Conservation (phyloP, 1,284 basidiomycete genomes). For the Leccinum subrobustum region DNA sequence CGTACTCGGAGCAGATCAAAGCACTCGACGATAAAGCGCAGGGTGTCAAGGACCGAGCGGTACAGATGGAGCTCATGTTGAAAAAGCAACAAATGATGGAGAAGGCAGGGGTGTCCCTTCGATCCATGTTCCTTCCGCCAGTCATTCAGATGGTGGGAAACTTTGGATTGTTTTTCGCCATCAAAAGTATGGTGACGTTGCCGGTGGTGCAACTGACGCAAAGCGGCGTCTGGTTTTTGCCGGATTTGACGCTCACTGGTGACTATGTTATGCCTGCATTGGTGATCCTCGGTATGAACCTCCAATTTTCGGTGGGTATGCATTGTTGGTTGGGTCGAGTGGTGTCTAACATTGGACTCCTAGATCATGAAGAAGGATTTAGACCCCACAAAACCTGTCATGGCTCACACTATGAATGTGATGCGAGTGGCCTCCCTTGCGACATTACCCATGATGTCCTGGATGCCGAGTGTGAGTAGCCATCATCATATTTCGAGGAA, state of each 20-base stretch:
- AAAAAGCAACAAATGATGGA: conserved; percentile 65
- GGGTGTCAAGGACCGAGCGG: conserved; percentile 37
- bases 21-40: conserved; percentile 51
- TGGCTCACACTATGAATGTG: conserved; percentile 72
- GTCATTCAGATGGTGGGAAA: conserved; percentile 79
- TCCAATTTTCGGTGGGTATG: conserved; percentile 65
- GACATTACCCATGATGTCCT: conserved; percentile 60
- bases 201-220: conserved; percentile 74
- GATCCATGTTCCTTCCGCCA: conserved; percentile 57
- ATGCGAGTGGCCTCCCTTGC: conserved; percentile 63
- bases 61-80: conserved; percentile 53
- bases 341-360: conserved; percentile 5
- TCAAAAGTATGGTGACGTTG: conserved; percentile 69
- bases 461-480: conserved; percentile 52
- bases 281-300: conserved; percentile 63
- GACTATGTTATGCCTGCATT: conserved; percentile 74
- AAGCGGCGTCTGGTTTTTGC: conserved; percentile 78
- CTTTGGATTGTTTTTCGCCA: conserved; percentile 83
- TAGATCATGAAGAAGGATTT: conserved; percentile 62
- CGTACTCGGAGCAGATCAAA: conserved; percentile 59
- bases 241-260: conserved; percentile 83
- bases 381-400: conserved; percentile 50
- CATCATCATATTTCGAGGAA: conserved; percentile 12
- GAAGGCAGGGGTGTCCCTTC: conserved; percentile 69
- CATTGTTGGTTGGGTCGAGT: not conserved